Percentiles rank a stretch among this genome's conserved stretches.
Conservation (phyloP, 805 yeast genomes). For the Schwanniomyces vanrijiae region DNA sequence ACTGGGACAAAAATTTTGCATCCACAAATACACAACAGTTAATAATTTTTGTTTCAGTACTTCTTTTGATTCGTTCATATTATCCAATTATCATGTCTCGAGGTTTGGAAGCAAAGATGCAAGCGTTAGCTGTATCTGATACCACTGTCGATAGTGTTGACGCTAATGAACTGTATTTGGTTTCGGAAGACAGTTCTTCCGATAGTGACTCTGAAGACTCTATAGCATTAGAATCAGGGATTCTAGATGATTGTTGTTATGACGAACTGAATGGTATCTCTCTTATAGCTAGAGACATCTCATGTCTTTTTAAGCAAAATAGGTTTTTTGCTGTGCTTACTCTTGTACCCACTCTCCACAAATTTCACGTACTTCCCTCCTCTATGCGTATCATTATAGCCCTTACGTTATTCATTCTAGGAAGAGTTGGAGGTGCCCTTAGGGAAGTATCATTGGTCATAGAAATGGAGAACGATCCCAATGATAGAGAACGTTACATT, state of each 20-base stretch:
- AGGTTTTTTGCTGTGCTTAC: conserved; percentile 17
- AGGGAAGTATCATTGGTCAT: conserved; percentile 25
- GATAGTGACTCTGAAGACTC: background rate
- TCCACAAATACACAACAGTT: background rate
- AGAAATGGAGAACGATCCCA: conserved; percentile 17
- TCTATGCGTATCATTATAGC: conserved; percentile 16
- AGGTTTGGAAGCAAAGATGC: background rate
- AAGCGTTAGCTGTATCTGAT: background rate
- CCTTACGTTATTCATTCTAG: conserved; percentile 19
- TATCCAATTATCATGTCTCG: background rate
- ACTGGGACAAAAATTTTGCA: background rate
- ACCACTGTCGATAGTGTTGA: background rate
- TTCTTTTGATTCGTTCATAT: background rate
- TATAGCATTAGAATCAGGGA: background rate
- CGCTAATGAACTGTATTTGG: background rate
- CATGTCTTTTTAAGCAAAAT: conserved; percentile 9
- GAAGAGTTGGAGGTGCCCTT: conserved; percentile 21
- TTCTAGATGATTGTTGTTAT: background rate
- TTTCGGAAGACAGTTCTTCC: background rate
- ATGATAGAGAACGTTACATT: conserved; percentile 14
- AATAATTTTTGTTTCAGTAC: background rate
- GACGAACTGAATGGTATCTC: background rate
- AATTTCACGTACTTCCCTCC: conserved; percentile 6
- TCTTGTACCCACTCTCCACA: conserved; percentile 9
- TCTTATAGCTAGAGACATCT: conserved; percentile 1